Percentiles rank a stretch among this genome's conserved stretches.
These are phyloP conservation scores for Candida insectorum DNA, from an alignment of 805 yeast genomes.

Conservation along the genomic window DNA sequence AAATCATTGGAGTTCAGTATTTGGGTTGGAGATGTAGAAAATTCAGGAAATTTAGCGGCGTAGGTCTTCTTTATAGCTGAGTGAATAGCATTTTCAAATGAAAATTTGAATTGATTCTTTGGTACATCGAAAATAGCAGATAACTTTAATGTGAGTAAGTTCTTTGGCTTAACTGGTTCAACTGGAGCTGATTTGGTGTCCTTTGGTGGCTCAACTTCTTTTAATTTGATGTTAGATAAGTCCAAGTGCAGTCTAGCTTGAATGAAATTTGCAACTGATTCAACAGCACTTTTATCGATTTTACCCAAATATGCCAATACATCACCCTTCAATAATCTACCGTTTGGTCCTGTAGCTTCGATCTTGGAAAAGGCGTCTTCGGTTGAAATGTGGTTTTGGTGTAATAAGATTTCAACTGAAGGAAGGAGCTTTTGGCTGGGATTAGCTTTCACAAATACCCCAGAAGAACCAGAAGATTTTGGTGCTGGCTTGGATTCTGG, in stretches of 20 bases:
- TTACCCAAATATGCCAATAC: conserved; percentile 79
- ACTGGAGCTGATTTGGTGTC: conserved; percentile 11
- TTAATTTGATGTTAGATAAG: conserved; percentile 52
- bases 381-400: conserved; percentile 56
- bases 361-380: conserved; percentile 72
- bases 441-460: conserved; percentile 47
- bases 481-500: conserved; percentile 2
- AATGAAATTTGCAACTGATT: conserved; percentile 53
- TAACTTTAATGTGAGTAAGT: conserved; percentile 23
- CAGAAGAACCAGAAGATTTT: conserved; percentile 11
- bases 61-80: conserved; percentile 29
- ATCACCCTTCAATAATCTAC: conserved; percentile 87
- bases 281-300: conserved; percentile 55
- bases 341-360: conserved; percentile 84
- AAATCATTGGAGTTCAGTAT: conserved; percentile 19
- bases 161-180: conserved; percentile 20
- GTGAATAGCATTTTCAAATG: conserved; percentile 28
- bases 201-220: conserved; percentile 5
- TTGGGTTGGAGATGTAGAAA: conserved; percentile 28
- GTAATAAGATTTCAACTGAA: conserved; percentile 68
- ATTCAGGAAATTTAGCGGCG: conserved; percentile 35
- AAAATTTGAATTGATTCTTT: conserved; percentile 23
- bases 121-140: conserved; percentile 24
- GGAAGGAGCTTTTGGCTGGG: conserved; percentile 70
- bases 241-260: conserved; percentile 62